Percentiles rank a stretch among this genome's conserved stretches.
Conservation (phyloP, 75 land plant species). For the Ceratopteris richardii region DNA sequence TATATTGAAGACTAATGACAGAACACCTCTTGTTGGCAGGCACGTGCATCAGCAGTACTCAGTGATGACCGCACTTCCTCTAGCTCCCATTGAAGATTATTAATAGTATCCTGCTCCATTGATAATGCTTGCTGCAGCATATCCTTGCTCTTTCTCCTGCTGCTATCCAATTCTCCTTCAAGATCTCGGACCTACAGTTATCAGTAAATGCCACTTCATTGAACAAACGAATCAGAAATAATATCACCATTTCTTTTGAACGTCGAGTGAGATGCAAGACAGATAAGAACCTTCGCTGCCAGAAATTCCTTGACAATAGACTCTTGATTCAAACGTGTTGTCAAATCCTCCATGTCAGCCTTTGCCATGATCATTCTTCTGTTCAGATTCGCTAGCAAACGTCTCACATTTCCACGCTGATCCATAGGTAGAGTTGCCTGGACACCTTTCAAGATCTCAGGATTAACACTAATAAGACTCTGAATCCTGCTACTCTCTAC, state of each 20-base stretch:
- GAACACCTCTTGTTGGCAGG: neutral
- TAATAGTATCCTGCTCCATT: conserved; percentile 70
- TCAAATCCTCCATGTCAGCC: conserved; percentile 91
- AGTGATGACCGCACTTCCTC: conserved; percentile 38
- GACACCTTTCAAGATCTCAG: conserved; percentile 38
- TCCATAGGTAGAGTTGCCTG: conserved; percentile 54
- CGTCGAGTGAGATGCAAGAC: neutral
- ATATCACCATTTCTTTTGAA: neutral
- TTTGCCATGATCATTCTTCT: conserved; percentile 53
- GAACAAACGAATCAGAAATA: neutral
- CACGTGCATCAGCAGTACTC: neutral
- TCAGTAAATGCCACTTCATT: neutral
- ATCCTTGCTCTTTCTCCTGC: conserved; percentile 59
- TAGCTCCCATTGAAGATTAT: conserved; percentile 90
- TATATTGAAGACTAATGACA: too few species aligned
- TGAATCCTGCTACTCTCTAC: conserved; percentile 13
- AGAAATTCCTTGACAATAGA: conserved; percentile 81
- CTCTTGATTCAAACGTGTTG: conserved; percentile 83
- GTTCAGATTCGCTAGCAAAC: conserved; percentile 53
- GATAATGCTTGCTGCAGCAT: conserved; percentile 70
- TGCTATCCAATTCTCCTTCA: conserved; percentile 76
- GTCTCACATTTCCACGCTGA: conserved; percentile 62
- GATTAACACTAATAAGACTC: conserved; percentile 8
- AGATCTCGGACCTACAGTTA: conserved; percentile 72
- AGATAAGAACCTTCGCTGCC: conserved; percentile 24